Evolutionary conservation across 768 basidiomycete species (phyloP).

Genomic region (Naganishia onofrii): DNA sequence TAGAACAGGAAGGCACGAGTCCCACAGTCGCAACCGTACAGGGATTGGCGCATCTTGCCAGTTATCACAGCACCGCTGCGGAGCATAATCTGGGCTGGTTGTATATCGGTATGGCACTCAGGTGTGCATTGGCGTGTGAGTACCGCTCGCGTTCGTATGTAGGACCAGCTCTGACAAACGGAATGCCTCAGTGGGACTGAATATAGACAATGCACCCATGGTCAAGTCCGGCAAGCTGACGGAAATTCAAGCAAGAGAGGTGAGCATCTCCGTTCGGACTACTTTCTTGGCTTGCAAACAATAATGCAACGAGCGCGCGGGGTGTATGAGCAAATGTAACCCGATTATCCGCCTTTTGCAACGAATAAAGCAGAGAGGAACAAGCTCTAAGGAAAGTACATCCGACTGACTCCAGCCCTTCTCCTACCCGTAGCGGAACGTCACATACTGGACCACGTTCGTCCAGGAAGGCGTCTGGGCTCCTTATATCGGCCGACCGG

Average conservation of each 20-base stretch:
- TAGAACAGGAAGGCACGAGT: conserved; percentile 55
- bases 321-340: too few species aligned
- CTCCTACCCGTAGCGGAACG: conserved; percentile 33
- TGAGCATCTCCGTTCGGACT: conserved; percentile 13
- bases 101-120: conserved; percentile 54
- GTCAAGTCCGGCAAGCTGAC: conserved; percentile 40
- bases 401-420: too few species aligned
- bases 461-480: conserved; percentile 45
- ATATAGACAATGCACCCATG: conserved; percentile 39
- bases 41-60: conserved; percentile 54
- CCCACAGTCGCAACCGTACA: conserved; percentile 56
- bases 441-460: conserved; percentile 45
- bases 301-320: too few species aligned
- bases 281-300: background rate
- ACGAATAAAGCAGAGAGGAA: too few species aligned
- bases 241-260: conserved; percentile 37
- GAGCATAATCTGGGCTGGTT: conserved; percentile 57
- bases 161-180: background rate
- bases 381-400: too few species aligned
- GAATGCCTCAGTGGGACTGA: conserved; percentile 40
- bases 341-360: too few species aligned
- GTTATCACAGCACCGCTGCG: conserved; percentile 53
- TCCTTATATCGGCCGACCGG: conserved; percentile 42
- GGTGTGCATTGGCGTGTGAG: conserved; percentile 42
- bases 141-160: too few species aligned